Evolutionary conservation across 805 yeast genomes (phyloP), one percentile per base, ranked within the genome.

Genomic region (Yarrowia sp.): DNA sequence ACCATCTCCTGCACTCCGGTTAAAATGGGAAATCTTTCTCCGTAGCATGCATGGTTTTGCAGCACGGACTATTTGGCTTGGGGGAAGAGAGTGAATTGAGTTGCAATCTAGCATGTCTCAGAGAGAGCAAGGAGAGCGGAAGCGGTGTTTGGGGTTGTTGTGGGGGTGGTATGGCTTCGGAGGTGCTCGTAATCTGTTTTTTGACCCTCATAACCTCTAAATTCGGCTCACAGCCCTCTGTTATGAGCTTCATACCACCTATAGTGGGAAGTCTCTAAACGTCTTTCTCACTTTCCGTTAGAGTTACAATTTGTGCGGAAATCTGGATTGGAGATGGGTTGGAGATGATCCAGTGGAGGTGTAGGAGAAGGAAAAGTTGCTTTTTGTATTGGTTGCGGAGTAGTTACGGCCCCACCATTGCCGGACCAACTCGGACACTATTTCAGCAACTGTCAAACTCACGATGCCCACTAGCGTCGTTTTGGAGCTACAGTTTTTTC

Each of bases 11-110:
- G 36, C 38, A 30, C 30, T 47, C 38, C 53, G 53, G 55, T 49
- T 49, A 49, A 49, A 49, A 33, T 49, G 55, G 55, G 55, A 49
- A 49, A 49, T 33, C 39, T 49, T 49, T 49, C 55, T 49, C 55
- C 55, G 39, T 49, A 12, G 12, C 14, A 17, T 36, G 58, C 58
- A 52, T 52, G 33, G 1, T 7, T 12, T 14, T 36, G 55, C 39
- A 49, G 55, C 30, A 17, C 55, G 55, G 55, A 49, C 55, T 49
- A 49, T 49, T 34, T 49, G 39, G 7, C 30, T 24, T 24, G 30
- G 30, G 3, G 30, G 6, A 24, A 24, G 12, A 9, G 12, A 9
- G 24, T 13, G 17, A 49, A 34, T 49, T 49, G 55, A 34, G 55
- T 49, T 49, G 55, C 50, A 46, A 46, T 46, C 50, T 46, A 46